Base-by-base conservation (phyloP, 2,329 filamentous ascomycete species). In the Thielaviopsis musarum region DNA sequence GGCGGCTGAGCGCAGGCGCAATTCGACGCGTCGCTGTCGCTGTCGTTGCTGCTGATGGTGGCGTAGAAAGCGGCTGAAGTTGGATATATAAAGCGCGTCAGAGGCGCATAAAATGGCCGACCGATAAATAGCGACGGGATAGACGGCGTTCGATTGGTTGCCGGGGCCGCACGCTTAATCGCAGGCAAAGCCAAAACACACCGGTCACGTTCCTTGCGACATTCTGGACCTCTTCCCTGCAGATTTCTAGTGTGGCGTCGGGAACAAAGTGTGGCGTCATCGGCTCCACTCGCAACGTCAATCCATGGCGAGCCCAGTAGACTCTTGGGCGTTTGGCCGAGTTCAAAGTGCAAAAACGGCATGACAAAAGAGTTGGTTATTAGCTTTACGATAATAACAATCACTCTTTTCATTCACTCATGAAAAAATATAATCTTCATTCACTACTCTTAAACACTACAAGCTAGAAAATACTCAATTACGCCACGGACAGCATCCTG, bases 301-400 rank as follows among this genome's bases (percentile, higher is more conserved):
- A 34, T 17, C 34, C 21, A 51, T 30, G 22, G 41, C 9, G 54
- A 56, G 3, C 22, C 54, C 13, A 34, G 4, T 26, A 10, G 24
- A 2, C 55, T 24, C 10, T n/a, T 21, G 12, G 22, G 30, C 30
- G 28, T 17, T 34, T 19, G 24, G 2, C 49, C 49, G 24, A 58
- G 3, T 28, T 58, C 30, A 58, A 58, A 58, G 51, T 41, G 15
- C 12, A 58, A 41, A 51, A 58, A 58, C 4, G 49, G 49, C 57
- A 53, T 58, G 30, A 12, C 34, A 45, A 45, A 22, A 21, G 21
- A 24, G 22, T 26, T 49, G 3, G 17, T 9, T 54, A n/a, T 28
- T 7, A 48, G 10, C n/a, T 15, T 10, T 38, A 34, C 5, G 30
- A 6, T 28, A 22, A n/a, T 22, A 4, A 3, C 10, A 13, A 9